Percentiles rank a stretch among this genome's conserved stretches.
phyloP scores from a whole-genome alignment of 139 green algal genomes.

The Chlamydomonas sp. region DNA sequence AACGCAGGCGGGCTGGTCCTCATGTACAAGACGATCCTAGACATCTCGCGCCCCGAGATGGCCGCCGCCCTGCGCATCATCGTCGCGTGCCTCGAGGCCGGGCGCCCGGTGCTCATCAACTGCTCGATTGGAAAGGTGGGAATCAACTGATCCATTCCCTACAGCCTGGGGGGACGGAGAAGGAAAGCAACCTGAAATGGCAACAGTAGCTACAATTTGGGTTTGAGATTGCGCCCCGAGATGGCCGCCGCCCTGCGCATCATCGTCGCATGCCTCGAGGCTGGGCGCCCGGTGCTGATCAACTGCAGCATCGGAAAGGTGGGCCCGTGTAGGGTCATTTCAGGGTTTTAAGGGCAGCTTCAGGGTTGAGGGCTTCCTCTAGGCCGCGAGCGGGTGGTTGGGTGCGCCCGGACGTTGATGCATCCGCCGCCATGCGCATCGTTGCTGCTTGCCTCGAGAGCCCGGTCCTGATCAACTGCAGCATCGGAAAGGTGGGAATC shows the following conservation, averaged over 20 bases:
- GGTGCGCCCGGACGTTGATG: no score
- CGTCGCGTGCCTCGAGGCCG: neutral
- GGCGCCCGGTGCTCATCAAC: constrained; percentile 52
- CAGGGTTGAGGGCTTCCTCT: no score
- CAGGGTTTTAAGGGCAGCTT: no score
- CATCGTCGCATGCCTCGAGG: constrained; percentile 1
- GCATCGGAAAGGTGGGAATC: constrained; percentile 11
- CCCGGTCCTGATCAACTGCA: constrained; percentile 65
- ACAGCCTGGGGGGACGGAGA: no score
- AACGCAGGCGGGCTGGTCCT: constrained; percentile 33
- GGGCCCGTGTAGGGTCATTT: no score
- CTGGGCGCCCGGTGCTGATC: constrained; percentile 41
- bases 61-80: constrained; percentile 10
- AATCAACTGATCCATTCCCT: no score
- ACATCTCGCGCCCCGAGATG: constrained; percentile 24
- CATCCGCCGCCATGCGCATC: constrained; percentile 1
- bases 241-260: neutral
- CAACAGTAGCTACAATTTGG: neutral
- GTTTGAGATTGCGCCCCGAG: constrained; percentile 17
- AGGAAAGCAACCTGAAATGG: no score
- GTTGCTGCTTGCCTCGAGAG: constrained; percentile 14
- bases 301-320: constrained; percentile 53
- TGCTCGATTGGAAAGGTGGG: constrained; percentile 37
- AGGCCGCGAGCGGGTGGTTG: no score
- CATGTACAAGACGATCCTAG: constrained; percentile 37